Evolutionary conservation across 2,329 filamentous ascomycete genomes (phyloP).

Genomic region (Macrophomina tecta): DNA sequence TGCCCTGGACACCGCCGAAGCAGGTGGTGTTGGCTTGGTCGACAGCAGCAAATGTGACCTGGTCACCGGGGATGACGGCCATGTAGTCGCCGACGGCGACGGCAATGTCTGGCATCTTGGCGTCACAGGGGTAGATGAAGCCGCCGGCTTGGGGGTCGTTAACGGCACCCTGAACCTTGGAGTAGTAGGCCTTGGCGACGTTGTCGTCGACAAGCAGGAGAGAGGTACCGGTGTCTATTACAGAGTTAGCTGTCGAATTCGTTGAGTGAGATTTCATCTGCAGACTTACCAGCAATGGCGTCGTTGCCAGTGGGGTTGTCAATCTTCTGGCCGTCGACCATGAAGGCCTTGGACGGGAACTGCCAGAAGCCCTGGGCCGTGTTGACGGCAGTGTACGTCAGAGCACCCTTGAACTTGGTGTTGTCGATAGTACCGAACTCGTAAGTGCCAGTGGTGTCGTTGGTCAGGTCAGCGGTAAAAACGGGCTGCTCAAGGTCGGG

Average conservation of each 20-base stretch:
- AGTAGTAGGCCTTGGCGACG: constrained; percentile 57
- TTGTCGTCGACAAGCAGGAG: constrained; percentile 64
- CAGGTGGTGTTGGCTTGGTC: constrained; percentile 58
- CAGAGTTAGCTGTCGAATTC: neutral
- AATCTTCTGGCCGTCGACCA: constrained; percentile 61
- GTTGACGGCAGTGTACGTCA: constrained; percentile 69
- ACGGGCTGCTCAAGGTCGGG: constrained; percentile 66
- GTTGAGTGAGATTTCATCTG: too few relatives aligned
- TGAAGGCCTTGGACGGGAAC: constrained; percentile 64
- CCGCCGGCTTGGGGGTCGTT: constrained; percentile 47
- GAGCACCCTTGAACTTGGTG: constrained; percentile 65
- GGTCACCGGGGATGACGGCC: constrained; percentile 61
- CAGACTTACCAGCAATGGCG: constrained; percentile 47
- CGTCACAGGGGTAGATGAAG: constrained; percentile 52
- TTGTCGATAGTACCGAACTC: constrained; percentile 75
- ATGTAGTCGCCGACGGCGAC: constrained; percentile 66
- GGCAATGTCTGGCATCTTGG: constrained; percentile 51
- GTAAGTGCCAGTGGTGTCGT: constrained; percentile 67
- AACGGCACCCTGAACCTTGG: constrained; percentile 46
- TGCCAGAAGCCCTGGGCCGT: constrained; percentile 72
- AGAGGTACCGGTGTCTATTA: constrained; percentile 63
- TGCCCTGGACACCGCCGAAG: constrained; percentile 72
- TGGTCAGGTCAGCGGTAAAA: constrained; percentile 73
- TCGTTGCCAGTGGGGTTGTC: constrained; percentile 56
- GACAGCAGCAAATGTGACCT: constrained; percentile 47